A percentile compares a stretch with the other conserved stretches of the same genome.
These are phyloP conservation scores for Lentinus tigrinus DNA, from an alignment of 768 basidiomycete species.

Conservation along the genomic window DNA sequence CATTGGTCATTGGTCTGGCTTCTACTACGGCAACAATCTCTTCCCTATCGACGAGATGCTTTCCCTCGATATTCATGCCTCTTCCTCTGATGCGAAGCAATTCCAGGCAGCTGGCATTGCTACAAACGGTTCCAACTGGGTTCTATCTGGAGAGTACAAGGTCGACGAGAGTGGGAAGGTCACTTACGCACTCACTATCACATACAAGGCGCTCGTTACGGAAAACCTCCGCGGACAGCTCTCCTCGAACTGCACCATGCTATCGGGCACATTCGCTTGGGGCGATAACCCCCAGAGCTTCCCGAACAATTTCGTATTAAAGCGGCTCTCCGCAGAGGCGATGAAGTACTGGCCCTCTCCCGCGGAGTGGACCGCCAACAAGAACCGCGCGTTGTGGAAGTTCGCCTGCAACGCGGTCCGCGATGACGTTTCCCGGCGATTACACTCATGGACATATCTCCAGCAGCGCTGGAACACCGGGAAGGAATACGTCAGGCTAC, in stretches of 20 bases:
- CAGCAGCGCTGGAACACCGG: conserved; percentile 26
- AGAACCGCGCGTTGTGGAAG: conserved; percentile 30
- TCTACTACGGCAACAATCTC: too few species aligned
- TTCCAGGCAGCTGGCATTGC: too few species aligned
- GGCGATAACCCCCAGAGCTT: conserved; percentile 8
- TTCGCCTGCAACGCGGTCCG: conserved; percentile 28
- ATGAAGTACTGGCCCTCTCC: conserved; percentile 29
- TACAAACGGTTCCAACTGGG: conserved; percentile 12
- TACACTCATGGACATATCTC: conserved; percentile 33
- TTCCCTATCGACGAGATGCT: too few species aligned
- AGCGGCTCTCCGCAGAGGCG: conserved; percentile 24
- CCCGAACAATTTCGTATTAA: conserved; percentile 24
- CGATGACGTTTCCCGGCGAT: conserved; percentile 18
- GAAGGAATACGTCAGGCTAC: conserved; percentile 28
- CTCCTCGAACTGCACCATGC: conserved; percentile 13
- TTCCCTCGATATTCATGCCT: too few species aligned
- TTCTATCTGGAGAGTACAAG: conserved; percentile 13
- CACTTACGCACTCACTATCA: conserved; percentile 12
- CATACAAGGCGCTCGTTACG: conserved; percentile 21
- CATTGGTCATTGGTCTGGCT: too few species aligned
- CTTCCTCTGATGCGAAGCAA: too few species aligned
- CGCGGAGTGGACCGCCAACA: conserved; percentile 19
- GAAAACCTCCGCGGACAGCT: conserved; percentile 22
- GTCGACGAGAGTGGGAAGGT: neutral
- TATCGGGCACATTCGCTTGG: conserved; percentile 25